Percentiles rank a stretch among this genome's conserved stretches.
Conservation (phyloP, 306 rosid species). For the Gleditsia sinensis region DNA sequence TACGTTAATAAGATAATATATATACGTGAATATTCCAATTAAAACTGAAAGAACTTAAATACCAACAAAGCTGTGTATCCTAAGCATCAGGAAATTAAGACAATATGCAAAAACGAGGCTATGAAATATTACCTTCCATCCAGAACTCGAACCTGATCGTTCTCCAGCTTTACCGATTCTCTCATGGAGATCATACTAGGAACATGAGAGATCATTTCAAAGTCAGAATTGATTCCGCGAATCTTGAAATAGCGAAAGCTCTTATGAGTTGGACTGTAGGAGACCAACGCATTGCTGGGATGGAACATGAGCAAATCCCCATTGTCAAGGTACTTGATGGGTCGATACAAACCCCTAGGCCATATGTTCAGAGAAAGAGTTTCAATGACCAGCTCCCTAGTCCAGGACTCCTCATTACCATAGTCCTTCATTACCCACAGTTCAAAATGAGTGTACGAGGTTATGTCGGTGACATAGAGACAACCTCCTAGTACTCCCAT, state of each 20-base stretch:
- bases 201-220: not conserved
- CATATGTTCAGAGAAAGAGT: not conserved
- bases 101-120: not conserved
- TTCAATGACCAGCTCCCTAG: not conserved
- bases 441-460: not conserved
- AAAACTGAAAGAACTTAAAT: no score
- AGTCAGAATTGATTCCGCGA: not conserved
- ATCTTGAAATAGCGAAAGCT: slow-evolving; percentile 6
- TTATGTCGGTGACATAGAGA: not conserved
- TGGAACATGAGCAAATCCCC: slow-evolving; percentile 16
- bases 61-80: not conserved
- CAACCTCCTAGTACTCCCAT: not conserved
- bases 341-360: not conserved
- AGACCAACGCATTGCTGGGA: slow-evolving; percentile 13
- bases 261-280: not conserved
- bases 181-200: not conserved
- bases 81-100: not conserved
- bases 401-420: not conserved
- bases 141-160: not conserved
- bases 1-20: no score
- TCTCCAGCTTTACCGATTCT: not conserved
- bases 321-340: slow-evolving; percentile 18
- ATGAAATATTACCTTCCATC: not conserved
- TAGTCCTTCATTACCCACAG: not conserved
- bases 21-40: no score